These are phyloP conservation scores for Neurospora sp. DNA, from an alignment of 495 filamentous ascomycete species.

Conservation along the genomic window DNA sequence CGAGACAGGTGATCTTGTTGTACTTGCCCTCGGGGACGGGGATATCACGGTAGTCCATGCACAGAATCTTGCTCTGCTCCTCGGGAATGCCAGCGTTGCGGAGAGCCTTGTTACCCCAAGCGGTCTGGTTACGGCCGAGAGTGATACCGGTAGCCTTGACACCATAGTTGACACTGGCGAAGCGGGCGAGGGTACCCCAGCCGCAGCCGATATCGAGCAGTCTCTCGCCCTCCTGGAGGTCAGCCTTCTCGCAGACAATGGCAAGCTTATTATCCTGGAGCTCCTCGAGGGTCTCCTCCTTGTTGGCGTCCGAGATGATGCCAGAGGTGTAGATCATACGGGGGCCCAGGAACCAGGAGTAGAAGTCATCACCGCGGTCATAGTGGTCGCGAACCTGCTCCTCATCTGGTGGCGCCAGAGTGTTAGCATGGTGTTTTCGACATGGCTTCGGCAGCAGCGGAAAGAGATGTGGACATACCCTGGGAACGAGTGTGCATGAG, in stretches of 20 bases:
- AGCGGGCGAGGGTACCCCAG: slow-evolving; percentile 78
- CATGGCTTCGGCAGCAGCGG: neutral
- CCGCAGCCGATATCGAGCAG: slow-evolving; percentile 81
- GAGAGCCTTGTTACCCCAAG: slow-evolving; percentile 70
- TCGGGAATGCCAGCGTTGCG: slow-evolving; percentile 58
- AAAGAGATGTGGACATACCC: slow-evolving; percentile 33
- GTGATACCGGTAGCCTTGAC: slow-evolving; percentile 71
- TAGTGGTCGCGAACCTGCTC: slow-evolving; percentile 84
- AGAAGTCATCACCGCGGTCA: slow-evolving; percentile 82
- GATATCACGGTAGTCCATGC: slow-evolving; percentile 81
- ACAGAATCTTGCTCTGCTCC: slow-evolving; percentile 64
- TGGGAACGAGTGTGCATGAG: slow-evolving; percentile 72
- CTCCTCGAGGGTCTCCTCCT: slow-evolving; percentile 71
- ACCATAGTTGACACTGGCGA: slow-evolving; percentile 68
- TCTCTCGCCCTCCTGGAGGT: slow-evolving; percentile 56
- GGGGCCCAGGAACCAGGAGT: slow-evolving; percentile 80
- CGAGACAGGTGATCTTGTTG: slow-evolving; percentile 78
- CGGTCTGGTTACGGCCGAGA: slow-evolving; percentile 73
- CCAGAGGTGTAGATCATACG: slow-evolving; percentile 89
- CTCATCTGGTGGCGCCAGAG: slow-evolving; percentile 45
- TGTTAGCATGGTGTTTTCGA: slow-evolving; percentile 8
- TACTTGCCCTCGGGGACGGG: slow-evolving; percentile 57
- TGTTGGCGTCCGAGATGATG: slow-evolving; percentile 64
- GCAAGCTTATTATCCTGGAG: slow-evolving; percentile 85
- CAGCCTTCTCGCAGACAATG: slow-evolving; percentile 79